These are phyloP conservation scores for Skeletonema potamos DNA, from an alignment of 108 stramenopile species.

Conservation along the genomic window DNA sequence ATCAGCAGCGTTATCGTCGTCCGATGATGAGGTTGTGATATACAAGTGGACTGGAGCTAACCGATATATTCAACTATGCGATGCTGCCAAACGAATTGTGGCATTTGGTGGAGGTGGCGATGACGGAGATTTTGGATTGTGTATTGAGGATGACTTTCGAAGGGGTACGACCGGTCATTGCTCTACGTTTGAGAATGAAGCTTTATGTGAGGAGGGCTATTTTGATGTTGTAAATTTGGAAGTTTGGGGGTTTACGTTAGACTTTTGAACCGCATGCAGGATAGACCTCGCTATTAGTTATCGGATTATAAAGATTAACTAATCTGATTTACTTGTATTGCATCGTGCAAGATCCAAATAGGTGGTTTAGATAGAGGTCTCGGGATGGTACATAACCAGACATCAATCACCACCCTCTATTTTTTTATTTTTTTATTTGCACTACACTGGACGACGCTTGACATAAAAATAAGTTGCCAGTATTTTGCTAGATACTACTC, in stretches of 20 bases:
- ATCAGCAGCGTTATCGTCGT: not conserved
- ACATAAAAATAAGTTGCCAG: too few species aligned
- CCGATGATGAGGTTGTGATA: conserved; percentile 31
- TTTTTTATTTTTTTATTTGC: too few species aligned
- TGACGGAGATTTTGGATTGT: conserved; percentile 84
- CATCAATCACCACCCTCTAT: too few species aligned
- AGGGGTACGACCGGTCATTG: conserved; percentile 80
- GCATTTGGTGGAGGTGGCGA: conserved; percentile 90
- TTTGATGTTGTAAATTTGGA: conserved; percentile 79
- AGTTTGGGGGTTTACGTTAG: conserved; percentile 65
- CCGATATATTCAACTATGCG: conserved; percentile 85
- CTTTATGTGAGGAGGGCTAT: conserved; percentile 62
- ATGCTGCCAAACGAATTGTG: conserved; percentile 52
- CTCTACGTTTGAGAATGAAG: conserved; percentile 86
- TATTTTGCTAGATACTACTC: too few species aligned
- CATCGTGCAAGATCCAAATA: not conserved
- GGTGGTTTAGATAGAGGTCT: not conserved
- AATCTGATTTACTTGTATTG: not conserved
- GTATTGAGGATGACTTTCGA: conserved; percentile 86
- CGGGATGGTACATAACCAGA: too few species aligned
- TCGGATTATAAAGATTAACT: not conserved
- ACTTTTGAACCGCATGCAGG: too few species aligned
- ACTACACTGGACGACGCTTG: too few species aligned
- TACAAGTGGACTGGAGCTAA: conserved; percentile 87
- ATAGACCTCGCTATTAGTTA: too few species aligned